A percentile compares a stretch with the other conserved stretches of the same genome.
These are phyloP conservation scores for Gelatoporia subvermispora DNA, from an alignment of 768 basidiomycete genomes.

Conservation along the genomic window DNA sequence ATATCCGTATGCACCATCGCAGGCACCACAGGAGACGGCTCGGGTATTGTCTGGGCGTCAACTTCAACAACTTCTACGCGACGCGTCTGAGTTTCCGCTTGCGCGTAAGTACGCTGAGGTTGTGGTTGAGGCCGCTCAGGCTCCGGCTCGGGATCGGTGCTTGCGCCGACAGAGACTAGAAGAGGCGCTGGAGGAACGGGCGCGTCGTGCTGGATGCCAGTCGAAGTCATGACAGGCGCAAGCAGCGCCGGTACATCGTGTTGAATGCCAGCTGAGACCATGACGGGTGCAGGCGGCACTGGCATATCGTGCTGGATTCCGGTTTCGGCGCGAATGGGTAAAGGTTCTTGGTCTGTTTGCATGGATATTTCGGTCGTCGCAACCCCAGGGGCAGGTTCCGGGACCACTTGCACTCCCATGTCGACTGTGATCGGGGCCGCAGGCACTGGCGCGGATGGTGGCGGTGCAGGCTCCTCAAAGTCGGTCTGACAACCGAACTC, in stretches of 20 bases:
- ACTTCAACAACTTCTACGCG: slow-evolving; percentile 26
- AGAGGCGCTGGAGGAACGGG: slow-evolving; percentile 14
- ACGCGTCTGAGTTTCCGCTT: slow-evolving; percentile 35
- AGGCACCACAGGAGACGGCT: slow-evolving; percentile 12
- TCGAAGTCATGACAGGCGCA: background rate
- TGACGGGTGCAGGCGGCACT: no score
- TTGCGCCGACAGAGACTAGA: slow-evolving; percentile 28
- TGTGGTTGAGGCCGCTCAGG: slow-evolving; percentile 6
- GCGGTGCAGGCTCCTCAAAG: slow-evolving; percentile 33
- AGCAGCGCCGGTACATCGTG: slow-evolving; percentile 22
- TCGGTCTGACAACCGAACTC: slow-evolving; percentile 72
- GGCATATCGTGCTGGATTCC: slow-evolving; percentile 29
- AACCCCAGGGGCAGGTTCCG: slow-evolving; percentile 15
- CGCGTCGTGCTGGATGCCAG: background rate
- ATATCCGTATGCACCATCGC: slow-evolving; percentile 19
- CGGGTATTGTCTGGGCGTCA: slow-evolving; percentile 28
- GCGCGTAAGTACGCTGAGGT: slow-evolving; percentile 19
- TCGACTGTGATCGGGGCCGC: slow-evolving; percentile 26
- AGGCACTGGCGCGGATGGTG: slow-evolving; percentile 19
- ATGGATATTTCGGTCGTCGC: slow-evolving; percentile 21
- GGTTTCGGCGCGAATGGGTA: slow-evolving; percentile 35
- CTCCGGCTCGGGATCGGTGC: slow-evolving; percentile 32
- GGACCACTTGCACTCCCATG: slow-evolving; percentile 31
- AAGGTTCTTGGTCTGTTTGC: slow-evolving; percentile 27
- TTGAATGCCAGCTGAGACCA: slow-evolving; percentile 13